A percentile compares a stretch with the other conserved stretches of the same genome.
phyloP scores from a whole-genome alignment of 164 flowering plant genomes.

The Pachysandra terminalis region DNA sequence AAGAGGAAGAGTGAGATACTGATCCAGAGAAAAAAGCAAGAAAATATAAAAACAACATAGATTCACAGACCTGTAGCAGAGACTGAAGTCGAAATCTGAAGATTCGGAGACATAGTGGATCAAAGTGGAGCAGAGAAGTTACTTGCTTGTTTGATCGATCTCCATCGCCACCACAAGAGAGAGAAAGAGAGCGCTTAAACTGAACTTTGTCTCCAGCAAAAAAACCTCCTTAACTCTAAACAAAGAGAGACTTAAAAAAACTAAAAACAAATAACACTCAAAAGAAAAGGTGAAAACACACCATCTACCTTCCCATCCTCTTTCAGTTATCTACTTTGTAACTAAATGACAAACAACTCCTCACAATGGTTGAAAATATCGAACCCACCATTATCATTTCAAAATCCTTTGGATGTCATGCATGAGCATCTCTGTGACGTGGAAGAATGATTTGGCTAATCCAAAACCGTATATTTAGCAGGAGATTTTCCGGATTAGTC shows the following conservation, averaged over 20 bases:
- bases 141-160: constrained; percentile 6
- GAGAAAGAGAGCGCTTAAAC: neutral
- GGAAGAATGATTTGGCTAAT: too few relatives aligned
- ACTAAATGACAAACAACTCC: too few relatives aligned
- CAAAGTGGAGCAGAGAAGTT: neutral
- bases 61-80: neutral
- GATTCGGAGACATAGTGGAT: neutral
- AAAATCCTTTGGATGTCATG: too few relatives aligned
- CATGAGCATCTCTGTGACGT: too few relatives aligned
- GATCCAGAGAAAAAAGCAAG: neutral
- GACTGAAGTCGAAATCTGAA: neutral
- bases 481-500: too few relatives aligned
- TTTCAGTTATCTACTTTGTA: constrained; percentile 14
- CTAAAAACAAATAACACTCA: too few relatives aligned
- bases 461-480: too few relatives aligned
- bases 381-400: too few relatives aligned
- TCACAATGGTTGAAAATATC: too few relatives aligned
- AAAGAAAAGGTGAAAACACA: constrained; percentile 23
- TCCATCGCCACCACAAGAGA: constrained; percentile 6
- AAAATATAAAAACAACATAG: neutral
- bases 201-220: neutral
- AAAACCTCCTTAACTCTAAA: too few relatives aligned
- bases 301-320: constrained; percentile 21
- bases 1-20: neutral
- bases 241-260: constrained; percentile 1